phyloP scores from a whole-genome alignment of 2,329 filamentous ascomycete species.

The Trichoderma aggressivum region DNA sequence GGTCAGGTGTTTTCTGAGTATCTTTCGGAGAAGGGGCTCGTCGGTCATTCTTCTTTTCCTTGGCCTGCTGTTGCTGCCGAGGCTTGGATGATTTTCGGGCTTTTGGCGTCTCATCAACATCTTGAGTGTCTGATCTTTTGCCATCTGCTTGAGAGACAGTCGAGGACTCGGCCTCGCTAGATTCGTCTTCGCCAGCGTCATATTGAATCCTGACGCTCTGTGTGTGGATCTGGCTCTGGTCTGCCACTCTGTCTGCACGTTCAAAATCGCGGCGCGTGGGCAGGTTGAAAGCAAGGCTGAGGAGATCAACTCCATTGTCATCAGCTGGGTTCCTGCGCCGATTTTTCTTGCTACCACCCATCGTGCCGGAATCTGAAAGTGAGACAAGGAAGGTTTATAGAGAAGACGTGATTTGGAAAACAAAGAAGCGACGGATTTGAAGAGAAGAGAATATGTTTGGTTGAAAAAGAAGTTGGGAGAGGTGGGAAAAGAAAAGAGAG shows the following conservation, averaged over 20 bases:
- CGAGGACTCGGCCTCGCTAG: neutral
- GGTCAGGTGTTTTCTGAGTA: neutral
- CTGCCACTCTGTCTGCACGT: neutral
- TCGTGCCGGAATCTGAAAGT: slow-evolving; percentile 1
- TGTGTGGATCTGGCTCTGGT: neutral
- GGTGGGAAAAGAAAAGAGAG: neutral
- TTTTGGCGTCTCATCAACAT: neutral
- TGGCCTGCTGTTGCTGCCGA: neutral
- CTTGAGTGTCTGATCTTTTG: neutral
- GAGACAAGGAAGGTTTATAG: neutral
- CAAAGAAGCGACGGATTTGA: neutral
- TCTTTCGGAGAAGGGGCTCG: neutral
- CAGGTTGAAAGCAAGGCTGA: slow-evolving; percentile 23
- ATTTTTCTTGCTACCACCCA: slow-evolving; percentile 21
- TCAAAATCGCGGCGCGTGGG: slow-evolving; percentile 21
- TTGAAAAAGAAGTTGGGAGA: neutral
- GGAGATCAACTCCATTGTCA: slow-evolving; percentile 20
- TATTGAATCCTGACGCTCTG: slow-evolving; percentile 3
- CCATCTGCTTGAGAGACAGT: neutral
- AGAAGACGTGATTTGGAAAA: neutral
- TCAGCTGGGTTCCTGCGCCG: slow-evolving; percentile 2
- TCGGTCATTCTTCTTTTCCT: neutral
- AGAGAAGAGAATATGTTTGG: neutral
- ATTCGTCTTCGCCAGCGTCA: slow-evolving; percentile 17
- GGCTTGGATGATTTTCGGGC: neutral